Evolutionary conservation across 2,329 filamentous ascomycete species (phyloP).

Genomic region (Epichloe sibirici): DNA sequence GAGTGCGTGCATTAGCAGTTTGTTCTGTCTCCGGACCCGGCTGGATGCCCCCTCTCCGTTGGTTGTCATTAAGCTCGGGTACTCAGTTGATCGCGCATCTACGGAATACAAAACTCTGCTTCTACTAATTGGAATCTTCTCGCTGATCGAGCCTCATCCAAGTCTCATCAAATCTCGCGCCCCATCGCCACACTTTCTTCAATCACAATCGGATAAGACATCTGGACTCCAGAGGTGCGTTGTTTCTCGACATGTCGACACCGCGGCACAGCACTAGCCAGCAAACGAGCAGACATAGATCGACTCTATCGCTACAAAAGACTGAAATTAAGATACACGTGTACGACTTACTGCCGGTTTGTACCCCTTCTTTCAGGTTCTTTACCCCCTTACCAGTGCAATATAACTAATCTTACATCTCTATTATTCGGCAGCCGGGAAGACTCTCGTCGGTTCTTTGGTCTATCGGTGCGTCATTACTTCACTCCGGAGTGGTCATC

Average conservation of each 20-base stretch:
- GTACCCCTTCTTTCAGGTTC: conserved; percentile 9
- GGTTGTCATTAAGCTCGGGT: background rate
- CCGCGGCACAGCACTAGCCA: conserved; percentile 15
- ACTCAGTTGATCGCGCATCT: background rate
- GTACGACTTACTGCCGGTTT: conserved; percentile 63
- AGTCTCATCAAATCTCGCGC: background rate
- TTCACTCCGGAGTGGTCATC: conserved; percentile 76
- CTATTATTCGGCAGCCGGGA: conserved; percentile 42
- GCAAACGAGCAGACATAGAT: conserved; percentile 37
- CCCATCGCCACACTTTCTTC: background rate
- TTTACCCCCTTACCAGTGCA: background rate
- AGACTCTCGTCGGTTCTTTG: conserved; percentile 65
- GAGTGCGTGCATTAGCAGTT: too few species aligned
- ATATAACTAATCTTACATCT: background rate
- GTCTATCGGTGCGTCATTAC: conserved; percentile 63
- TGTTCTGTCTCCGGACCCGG: conserved; percentile 1
- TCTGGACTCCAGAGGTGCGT: background rate
- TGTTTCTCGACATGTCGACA: conserved; percentile 14
- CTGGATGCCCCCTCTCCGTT: background rate
- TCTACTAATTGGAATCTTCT: background rate
- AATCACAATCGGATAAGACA: background rate
- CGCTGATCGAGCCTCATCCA: background rate
- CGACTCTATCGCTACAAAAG: conserved; percentile 56
- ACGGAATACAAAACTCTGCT: background rate
- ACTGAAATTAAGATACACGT: conserved; percentile 66